Evolutionary conservation across 257 asterid genomes (phyloP), one percentile per base, ranked within the genome.

Genomic region (Nyctanthes arbortristis): DNA sequence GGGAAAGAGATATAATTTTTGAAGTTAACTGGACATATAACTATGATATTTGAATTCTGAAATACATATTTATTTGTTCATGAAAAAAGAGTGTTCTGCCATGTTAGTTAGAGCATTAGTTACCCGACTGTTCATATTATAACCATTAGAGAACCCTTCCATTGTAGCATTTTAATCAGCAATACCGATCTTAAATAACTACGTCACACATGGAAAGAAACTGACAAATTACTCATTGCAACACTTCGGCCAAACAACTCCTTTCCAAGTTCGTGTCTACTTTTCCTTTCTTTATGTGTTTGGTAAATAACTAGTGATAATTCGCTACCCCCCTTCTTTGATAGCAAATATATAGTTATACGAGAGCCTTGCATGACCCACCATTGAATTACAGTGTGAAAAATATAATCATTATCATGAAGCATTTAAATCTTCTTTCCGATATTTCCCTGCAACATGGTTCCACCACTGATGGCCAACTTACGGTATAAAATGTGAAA

Each of bases 11-110:
- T 6, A 56, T 10, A 57, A 47, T 40, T 4, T 36, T 49, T 7
- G 4, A 47, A 5, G 37, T 57, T 10, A 75, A 71, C 33, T 61
- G 32, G 70, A 65, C 57, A 62, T 35, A 28, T 30, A n/a, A 47
- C 30, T 33, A 68, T 52, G 55, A 20, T 29, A 47, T 29, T 45
- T 0, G 28, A 55, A n/a, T n/a, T 2, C 7, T 4, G 7, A 39
- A 39, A 39, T 39, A 18, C 4, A 39, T 39, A 39, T 39, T 13
- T 7, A 39, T 14, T n/a, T 32, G 35, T 32, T 32, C 35, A 32
- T 32, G 35, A 32, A 32, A 7, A 0, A 32, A 32, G 35, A 32
- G 35, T 32, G 8, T 54, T 63, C 29, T 70, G 35, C 27, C 12
- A 37, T 31, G 47, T 60, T 81, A 63, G 20, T 37, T 4, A 59